Evolutionary conservation across 2,329 filamentous ascomycete genomes (phyloP), one percentile per base, ranked within the genome.

Genomic region (Aspergillus flavus): DNA sequence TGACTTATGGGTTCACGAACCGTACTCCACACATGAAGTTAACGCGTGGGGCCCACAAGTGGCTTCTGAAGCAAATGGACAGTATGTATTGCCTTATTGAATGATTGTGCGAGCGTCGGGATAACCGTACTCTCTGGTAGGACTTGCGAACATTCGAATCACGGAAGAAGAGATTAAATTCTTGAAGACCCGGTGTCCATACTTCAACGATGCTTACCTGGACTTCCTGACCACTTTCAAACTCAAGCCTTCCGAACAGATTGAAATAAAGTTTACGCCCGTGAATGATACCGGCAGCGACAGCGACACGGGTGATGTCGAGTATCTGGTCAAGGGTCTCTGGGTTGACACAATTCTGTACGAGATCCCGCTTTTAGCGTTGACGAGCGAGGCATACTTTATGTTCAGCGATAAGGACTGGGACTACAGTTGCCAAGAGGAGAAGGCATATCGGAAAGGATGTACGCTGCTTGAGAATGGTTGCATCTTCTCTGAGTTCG

Each of bases 281-380:
- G 70, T 78, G 5, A 64, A 79, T 10, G 82, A 91, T 69, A 89
- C 86, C 0, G 87, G 86, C 26, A 83, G 83, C 46, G 88, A 90
- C 56, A 82, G 87, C 2, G 88, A 90, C 62, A 71, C 90, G 50
- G 95, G 95, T 50, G 90, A 94, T 63, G 81, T 97, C 57, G 83
- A 90, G 69, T 88, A 98, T 67, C 82, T 87, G 46, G 90, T 96
- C 66, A 88, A 89, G 70, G 95, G 95, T 11, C 83, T 89, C 60
- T 99, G 95, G 95, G 86, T 93, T 10, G 93, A 97, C 69, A 98
- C 95, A 0, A 99, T 99, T 62, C 86, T 99, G 28, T 99, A 99
- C 80, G 95, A 99, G 80, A 97, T 99, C 62, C 95, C 95, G 0
- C 85, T 99, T 26, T 85, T 99, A 23, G 93, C 96, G 3, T 80